phyloP scores from a whole-genome alignment of 352 stramenopile genomes.

The Halophytophthora polymorphica region DNA sequence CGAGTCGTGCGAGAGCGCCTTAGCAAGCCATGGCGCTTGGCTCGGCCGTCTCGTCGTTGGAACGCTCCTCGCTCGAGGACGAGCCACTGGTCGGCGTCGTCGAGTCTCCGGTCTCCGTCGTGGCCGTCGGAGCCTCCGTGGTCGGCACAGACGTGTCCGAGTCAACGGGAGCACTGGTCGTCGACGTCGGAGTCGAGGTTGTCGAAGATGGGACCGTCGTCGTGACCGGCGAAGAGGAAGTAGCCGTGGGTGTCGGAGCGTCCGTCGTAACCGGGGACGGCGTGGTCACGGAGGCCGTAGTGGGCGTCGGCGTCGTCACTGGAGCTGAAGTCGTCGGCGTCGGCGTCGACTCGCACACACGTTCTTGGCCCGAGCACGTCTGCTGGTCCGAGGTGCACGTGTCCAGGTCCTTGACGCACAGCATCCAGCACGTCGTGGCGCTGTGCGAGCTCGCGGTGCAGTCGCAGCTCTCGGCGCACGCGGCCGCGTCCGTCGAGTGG shows the following conservation, averaged over 20 bases:
- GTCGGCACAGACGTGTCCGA: not conserved
- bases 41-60: no score
- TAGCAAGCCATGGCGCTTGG: no score
- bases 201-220: not conserved
- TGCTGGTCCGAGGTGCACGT: constrained; percentile 24
- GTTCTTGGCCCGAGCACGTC: constrained; percentile 35
- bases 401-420: constrained; percentile 47
- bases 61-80: no score
- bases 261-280: not conserved
- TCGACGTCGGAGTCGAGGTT: constrained; percentile 5
- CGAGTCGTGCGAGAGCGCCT: no score
- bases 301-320: constrained; percentile 3
- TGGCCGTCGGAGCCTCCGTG: not conserved
- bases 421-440: constrained; percentile 46
- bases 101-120: not conserved
- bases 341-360: constrained; percentile 26
- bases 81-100: no score
- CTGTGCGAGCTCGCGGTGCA: no score
- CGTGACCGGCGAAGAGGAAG: constrained; percentile 1
- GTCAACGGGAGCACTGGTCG: constrained; percentile 3
- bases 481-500: constrained; percentile 19
- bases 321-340: constrained; percentile 6
- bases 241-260: not conserved
- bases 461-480: constrained; percentile 24
- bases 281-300: constrained; percentile 8